Base-by-base conservation (phyloP, 164 flowering plant genomes). In the Echeveria elegans region DNA sequence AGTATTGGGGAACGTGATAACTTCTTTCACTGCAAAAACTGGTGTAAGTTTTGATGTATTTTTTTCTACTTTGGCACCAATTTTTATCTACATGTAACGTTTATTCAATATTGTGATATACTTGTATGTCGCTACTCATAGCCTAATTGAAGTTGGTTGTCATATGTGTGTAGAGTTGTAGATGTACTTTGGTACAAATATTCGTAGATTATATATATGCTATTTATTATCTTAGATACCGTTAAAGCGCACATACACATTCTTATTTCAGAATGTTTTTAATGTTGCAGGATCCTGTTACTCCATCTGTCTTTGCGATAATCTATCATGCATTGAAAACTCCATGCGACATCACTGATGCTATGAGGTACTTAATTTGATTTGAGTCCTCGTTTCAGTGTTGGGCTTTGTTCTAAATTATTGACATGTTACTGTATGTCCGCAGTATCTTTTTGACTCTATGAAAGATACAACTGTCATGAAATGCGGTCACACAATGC, bases 401-500 rank as follows among this genome's bases (percentile, higher is more conserved):
- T n/a, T 47, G 52, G 7, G 6, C 64, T 30, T 16, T 41, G 8
- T 64, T 67, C 3, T n/a, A 76, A 41, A 24, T 24, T 28, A 10
- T 29, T 47, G 60, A 26, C 19, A 30, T 18, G n/a, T n/a, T n/a
- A n/a, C n/a, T n/a, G n/a, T 70, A 37, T 72, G 73, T 71, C 56
- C 50, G 45, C 80, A 93, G 98, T 93, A 83, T 78, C 89, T 93
- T 37, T 93, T 93, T 71, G 97, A 94, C 73, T 89, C 98, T 0
- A 69, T 94, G n/a, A n/a, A n/a, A n/a, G n/a, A n/a, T n/a, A n/a
- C n/a, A n/a, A n/a, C n/a, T n/a, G n/a, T n/a, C n/a, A 75, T 94
- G 87, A 86, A 80, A 76, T 94, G 98, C 79, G 98, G 98, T 63
- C 98, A 94, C 74, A 91, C 98, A 5, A 89, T 94, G 89, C 98